Base-by-base conservation (phyloP, 257 asterid species). In the Nicotiana sylvestris region DNA sequence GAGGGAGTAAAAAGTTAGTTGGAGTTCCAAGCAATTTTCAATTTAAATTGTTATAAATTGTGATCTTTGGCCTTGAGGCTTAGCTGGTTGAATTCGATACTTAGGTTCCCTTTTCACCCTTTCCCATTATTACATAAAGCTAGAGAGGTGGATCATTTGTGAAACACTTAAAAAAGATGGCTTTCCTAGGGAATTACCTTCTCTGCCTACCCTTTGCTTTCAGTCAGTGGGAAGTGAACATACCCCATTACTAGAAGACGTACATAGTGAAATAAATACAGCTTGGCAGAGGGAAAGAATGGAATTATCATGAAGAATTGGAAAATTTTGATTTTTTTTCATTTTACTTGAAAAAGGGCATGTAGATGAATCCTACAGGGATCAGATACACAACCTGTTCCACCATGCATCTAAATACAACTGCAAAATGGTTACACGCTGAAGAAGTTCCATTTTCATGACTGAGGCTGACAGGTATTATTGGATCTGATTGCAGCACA, bases 1-100 rank as follows among this genome's bases (percentile, higher is more conserved):
- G 78, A 39, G 58, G 78, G 78, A n/a, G 78, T 70, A 70, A 43
- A 1, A 70, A 70, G 78, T 70, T 70, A 11, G 78, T 70, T 70
- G 78, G 58, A 70, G 78, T 70, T 39, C 33, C 57, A n/a, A 39
- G 35, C 58, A 70, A 43, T 18, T 17, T 8, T 29, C 30, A 29
- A 29, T 29, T 29, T 29, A 29, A 1, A 1, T 29, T 29, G 1
- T 29, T 70, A 70, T 43, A 12, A 70, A 5, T 43, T 70, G 35
- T 43, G 78, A 70, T n/a, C 35, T 69, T 37, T 9, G 57, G 56
- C 43, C 56, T 15, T 70, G 58, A 70, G 49, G 33, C 57, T 70
- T 39, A 39, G 16, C 33, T 2, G 21, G 78, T 70, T n/a, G 58
- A 70, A 5, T 21, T 43, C 13, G 35, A 39, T 11, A 70, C 78